Percentiles rank a stretch among this genome's conserved stretches.
These are phyloP conservation scores for Leucosporidium creatinivorum DNA, from an alignment of 768 basidiomycete genomes.

Conservation along the genomic window DNA sequence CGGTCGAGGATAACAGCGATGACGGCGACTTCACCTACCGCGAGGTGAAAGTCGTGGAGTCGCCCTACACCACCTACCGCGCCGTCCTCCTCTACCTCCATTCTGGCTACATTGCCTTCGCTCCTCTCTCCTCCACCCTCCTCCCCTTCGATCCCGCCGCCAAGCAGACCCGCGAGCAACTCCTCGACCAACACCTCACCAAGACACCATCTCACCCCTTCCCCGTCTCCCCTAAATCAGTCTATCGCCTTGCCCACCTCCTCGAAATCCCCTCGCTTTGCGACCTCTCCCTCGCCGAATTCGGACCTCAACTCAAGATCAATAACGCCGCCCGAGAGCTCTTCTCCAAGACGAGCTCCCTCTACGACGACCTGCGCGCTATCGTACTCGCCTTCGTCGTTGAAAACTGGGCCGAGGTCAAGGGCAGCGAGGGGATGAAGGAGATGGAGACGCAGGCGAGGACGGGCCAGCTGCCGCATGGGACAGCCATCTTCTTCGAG, in stretches of 20 bases:
- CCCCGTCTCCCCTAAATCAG: not conserved
- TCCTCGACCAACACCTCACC: not conserved
- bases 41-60: constrained; percentile 4
- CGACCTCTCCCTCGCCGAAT: not conserved
- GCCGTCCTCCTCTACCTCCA: constrained; percentile 12
- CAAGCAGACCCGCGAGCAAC: too few relatives aligned
- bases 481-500: too few relatives aligned
- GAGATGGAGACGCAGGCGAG: too few relatives aligned
- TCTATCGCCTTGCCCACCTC: constrained; percentile 3
- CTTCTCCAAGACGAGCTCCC: not conserved
- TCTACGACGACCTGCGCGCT: too few relatives aligned
- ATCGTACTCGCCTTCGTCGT: too few relatives aligned
- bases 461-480: too few relatives aligned
- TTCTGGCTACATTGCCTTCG: constrained; percentile 4
- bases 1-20: not conserved
- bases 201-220: not conserved
- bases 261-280: not conserved
- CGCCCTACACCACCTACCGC: constrained; percentile 11
- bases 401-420: too few relatives aligned
- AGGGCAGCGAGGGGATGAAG: too few relatives aligned
- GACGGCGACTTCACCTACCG: not conserved
- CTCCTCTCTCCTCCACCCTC: constrained; percentile 5
- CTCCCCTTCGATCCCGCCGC: too few relatives aligned
- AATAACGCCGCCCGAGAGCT: not conserved
- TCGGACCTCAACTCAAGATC: not conserved